Evolutionary conservation across 768 basidiomycete genomes (phyloP).

Genomic region (Leucocoprinus leucothites): DNA sequence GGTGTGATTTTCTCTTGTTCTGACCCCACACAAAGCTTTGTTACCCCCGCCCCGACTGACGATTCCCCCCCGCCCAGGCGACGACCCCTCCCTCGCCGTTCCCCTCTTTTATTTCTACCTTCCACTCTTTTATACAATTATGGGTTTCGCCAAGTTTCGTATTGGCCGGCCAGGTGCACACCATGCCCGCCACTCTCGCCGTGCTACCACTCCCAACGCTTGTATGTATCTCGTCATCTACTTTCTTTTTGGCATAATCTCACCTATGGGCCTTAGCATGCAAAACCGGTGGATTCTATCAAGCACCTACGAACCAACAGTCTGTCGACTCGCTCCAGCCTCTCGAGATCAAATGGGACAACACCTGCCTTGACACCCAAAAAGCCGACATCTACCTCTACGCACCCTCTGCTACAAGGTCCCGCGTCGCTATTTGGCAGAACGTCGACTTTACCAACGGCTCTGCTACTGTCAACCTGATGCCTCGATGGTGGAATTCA

Average conservation of each 20-base stretch:
- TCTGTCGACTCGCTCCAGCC: slow-evolving; percentile 44
- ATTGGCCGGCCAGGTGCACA: slow-evolving; percentile 1
- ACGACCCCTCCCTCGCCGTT: not conserved
- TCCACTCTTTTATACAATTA: slow-evolving; percentile 8
- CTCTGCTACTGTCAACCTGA: slow-evolving; percentile 43
- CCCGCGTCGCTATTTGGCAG: slow-evolving; percentile 57
- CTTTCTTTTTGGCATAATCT: no score
- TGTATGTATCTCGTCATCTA: not conserved
- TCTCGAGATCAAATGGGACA: slow-evolving; percentile 63
- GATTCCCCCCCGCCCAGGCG: no score
- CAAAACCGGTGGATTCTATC: slow-evolving; percentile 59
- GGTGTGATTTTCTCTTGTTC: no score
- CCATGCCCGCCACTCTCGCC: not conserved
- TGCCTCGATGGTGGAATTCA: slow-evolving; percentile 72
- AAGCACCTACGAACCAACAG: slow-evolving; percentile 44
- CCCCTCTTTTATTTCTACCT: not conserved
- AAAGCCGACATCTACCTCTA: slow-evolving; percentile 70
- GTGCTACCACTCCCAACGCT: not conserved
- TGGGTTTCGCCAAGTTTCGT: slow-evolving; percentile 13
- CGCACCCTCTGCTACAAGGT: slow-evolving; percentile 38
- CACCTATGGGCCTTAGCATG: slow-evolving; percentile 51
- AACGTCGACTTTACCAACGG: slow-evolving; percentile 47
- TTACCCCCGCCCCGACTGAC: no score
- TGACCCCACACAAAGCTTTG: no score
- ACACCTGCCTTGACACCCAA: slow-evolving; percentile 46